A percentile compares a stretch with the other conserved stretches of the same genome.
Evolutionary conservation across 169 alveolate genomes (phyloP).

Genomic region (Plasmodium ovale): DNA sequence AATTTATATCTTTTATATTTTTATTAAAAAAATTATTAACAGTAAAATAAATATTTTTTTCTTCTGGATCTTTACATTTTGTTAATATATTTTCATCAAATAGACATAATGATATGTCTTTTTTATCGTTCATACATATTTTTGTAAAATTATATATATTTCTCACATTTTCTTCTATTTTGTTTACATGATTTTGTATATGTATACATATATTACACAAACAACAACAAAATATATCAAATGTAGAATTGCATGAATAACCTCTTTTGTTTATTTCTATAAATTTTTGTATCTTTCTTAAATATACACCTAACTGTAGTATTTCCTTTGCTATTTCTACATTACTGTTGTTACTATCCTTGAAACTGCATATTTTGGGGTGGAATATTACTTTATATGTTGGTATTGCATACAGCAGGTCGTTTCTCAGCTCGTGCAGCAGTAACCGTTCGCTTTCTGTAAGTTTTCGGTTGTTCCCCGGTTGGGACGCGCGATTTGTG

Average conservation of each 20-base stretch:
- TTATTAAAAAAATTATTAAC: constrained; percentile 68
- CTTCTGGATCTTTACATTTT: constrained; percentile 56
- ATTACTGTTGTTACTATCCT: constrained; percentile 39
- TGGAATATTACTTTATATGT: constrained; percentile 47
- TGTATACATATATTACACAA: constrained; percentile 49
- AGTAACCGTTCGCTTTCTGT: not conserved
- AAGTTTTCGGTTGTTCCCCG: not conserved
- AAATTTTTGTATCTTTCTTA: constrained; percentile 58
- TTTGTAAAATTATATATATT: constrained; percentile 67
- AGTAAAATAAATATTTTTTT: constrained; percentile 60
- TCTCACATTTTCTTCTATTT: constrained; percentile 60
- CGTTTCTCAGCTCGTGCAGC: constrained; percentile 3
- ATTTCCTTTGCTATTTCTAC: constrained; percentile 57
- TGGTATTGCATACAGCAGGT: constrained; percentile 34
- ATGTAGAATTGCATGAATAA: constrained; percentile 53
- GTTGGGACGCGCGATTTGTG: too few species aligned
- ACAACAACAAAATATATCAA: constrained; percentile 70
- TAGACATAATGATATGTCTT: constrained; percentile 27
- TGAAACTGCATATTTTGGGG: constrained; percentile 9
- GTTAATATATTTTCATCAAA: constrained; percentile 57
- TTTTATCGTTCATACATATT: constrained; percentile 34
- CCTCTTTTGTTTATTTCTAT: constrained; percentile 69
- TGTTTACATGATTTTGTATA: constrained; percentile 51
- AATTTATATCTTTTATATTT: constrained; percentile 58
- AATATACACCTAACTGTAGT: constrained; percentile 36